Base-by-base conservation (phyloP, 495 filamentous ascomycete species). In the Podospora tetraspora region DNA sequence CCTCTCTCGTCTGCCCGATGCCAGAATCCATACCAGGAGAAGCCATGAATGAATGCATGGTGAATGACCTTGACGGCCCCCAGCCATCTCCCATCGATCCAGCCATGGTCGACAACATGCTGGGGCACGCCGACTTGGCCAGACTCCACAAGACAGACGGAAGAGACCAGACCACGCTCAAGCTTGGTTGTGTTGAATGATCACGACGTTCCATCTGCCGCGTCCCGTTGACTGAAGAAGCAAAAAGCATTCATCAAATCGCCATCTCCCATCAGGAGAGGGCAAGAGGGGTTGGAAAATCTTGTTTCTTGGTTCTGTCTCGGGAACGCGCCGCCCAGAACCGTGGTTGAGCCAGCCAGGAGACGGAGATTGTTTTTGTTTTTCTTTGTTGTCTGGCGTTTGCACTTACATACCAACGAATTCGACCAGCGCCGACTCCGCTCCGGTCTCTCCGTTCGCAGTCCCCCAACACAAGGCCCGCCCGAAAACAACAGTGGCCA, bases 271-370 rank as follows among this genome's bases (percentile, higher is more conserved):
- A 66, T 30, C 29, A 24, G n/a, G n/a, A 27, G 23, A 25, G n/a
- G 32, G 59, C 29, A 24, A 27, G 32, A 59, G 43, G 25, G 56
- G 25, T 57, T 57, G 52, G 43, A 30, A 22, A 23, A 23, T 61
- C 27, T 67, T 19, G 59, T 43, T 43, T 43, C 34, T 43, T 43
- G 58, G 43, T 25, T 27, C 65, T 80, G 80, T 81, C 77, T 81
- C 80, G 80, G 80, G 80, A 82, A 72, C 79, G 75, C 69, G 74
- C 78, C 73, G 66, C 69, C 70, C 73, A 69, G 71, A 71, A 63
- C 67, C 43, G 43, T 52, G 43, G 43, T 70, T 67, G 68, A 67
- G 72, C 73, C 59, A 37, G 37, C 58, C 58, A 24, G 43, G 25
- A 24, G 59, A 63, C 61, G 43, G 43, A 52, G 43, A 52, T 52